Conservation (phyloP, 306 rosid species). For the barrel medic (Medicago truncatula) region DNA sequence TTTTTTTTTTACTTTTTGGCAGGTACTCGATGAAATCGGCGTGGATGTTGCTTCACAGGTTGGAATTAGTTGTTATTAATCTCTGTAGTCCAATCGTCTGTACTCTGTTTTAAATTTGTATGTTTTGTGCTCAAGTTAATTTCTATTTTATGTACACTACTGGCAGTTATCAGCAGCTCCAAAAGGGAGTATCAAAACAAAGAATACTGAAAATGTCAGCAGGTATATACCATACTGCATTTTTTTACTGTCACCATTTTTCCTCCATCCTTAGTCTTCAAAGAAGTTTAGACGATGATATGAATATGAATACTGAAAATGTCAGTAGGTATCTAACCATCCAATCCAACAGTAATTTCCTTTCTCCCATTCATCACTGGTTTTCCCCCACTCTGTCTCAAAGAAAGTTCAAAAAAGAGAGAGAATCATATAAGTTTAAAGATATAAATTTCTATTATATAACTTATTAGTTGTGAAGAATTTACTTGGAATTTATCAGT, state of each 20-base stretch:
- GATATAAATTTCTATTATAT: not conserved
- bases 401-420: not conserved
- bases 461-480: not conserved
- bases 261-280: not conserved
- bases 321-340: slow-evolving; percentile 23
- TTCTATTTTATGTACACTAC: slow-evolving; percentile 41
- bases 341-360: not conserved
- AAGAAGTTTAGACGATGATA: slow-evolving; percentile 1
- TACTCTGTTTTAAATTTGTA: not conserved
- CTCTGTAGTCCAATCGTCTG: not conserved
- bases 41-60: slow-evolving; percentile 97
- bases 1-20: slow-evolving; percentile 31
- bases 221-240: slow-evolving; percentile 55
- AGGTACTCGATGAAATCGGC: slow-evolving; percentile 99
- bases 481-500: not conserved
- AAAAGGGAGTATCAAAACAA: slow-evolving; percentile 77
- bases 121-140: slow-evolving; percentile 47
- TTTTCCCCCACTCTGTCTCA: not conserved
- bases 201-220: slow-evolving; percentile 71
- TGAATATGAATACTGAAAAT: slow-evolving; percentile 3
- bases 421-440: not conserved
- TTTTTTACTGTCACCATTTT: not conserved
- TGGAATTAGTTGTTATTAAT: slow-evolving; percentile 35
- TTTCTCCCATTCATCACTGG: not conserved
- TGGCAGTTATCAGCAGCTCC: slow-evolving; percentile 93